Base-by-base conservation (phyloP, 805 yeast genomes). In the Myxozyma monticola region DNA sequence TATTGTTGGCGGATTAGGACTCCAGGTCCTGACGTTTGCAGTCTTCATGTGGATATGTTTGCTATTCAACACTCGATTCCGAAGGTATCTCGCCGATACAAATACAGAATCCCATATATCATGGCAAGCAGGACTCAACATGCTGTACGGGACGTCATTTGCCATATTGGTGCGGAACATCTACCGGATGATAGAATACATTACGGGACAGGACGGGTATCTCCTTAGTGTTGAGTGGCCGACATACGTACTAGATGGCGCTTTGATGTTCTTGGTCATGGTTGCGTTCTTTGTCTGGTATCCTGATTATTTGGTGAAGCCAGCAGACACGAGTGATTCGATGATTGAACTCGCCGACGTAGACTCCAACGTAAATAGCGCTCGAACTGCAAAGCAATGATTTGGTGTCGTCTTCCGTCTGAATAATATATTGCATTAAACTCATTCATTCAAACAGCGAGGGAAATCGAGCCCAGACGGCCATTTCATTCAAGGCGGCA, bases 11-110 rank as follows among this genome's bases (percentile, higher is more conserved):
- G 73, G 73, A 22, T 48, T 70, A 21, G 55, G 60, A 42, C 55
- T 70, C 9, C 72, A 69, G 51, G 51, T 68, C 20, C 56, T 50
- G 1, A 64, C 65, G 39, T 66, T 70, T 48, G 65, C 61, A 2
- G 18, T 65, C 20, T 70, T 70, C 38, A 53, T 64, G 12, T 31
- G 59, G 15, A 54, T 60, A 21, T 60, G 60, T 45, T 15, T 49
- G 25, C 9, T 41, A 21, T 60, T 65, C 51, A 34, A 38, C 55
- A 15, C 12, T 4, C 43, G 51, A 15, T 9, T 47, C 20, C 20
- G 21, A 9, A n/a, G n/a, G n/a, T n/a, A n/a, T n/a, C 10, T 8
- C 20, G n/a, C 17, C 4, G 26, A 41, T 4, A 17, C 7, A 14
- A 14, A 14, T 3, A 26, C 9, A n/a, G 15, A 15, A 15, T 10